Evolutionary conservation across 805 yeast species (phyloP).

Genomic region (Candida parachauliodes): DNA sequence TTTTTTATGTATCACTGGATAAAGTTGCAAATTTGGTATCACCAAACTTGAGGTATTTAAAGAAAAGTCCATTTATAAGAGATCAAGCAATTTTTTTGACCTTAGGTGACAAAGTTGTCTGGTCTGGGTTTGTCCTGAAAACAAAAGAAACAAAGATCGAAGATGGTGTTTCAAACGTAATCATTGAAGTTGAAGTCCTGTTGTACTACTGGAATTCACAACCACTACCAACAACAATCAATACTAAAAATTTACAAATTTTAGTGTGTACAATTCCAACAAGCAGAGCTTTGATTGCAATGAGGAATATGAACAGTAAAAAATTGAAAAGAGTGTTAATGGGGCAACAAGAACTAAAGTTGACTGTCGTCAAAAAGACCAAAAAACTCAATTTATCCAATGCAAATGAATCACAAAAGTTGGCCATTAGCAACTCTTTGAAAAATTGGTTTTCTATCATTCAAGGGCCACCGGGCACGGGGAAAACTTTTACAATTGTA

Average conservation of each 20-base stretch:
- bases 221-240: conserved; percentile 43
- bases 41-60: conserved; percentile 46
- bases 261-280: conserved; percentile 62
- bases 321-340: conserved; percentile 24
- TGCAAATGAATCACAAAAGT: conserved; percentile 55
- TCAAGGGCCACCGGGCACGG: conserved; percentile 67
- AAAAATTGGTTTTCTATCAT: conserved; percentile 46
- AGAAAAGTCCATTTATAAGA: conserved; percentile 17
- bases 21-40: conserved; percentile 49
- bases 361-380: conserved; percentile 46
- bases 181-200: conserved; percentile 45
- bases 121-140: conserved; percentile 58
- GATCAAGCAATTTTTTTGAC: neutral
- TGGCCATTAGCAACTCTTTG: conserved; percentile 49
- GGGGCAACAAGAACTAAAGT: conserved; percentile 20
- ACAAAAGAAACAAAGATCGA: conserved; percentile 14
- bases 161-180: conserved; percentile 21
- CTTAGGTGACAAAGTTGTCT: conserved; percentile 47
- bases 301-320: conserved; percentile 52
- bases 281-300: conserved; percentile 59
- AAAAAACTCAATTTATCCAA: conserved; percentile 38
- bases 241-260: conserved; percentile 33
- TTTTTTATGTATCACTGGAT: conserved; percentile 41
- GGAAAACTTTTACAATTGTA: conserved; percentile 40
- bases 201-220: conserved; percentile 55